Evolutionary conservation across 176 grass and related monocot species (phyloP), one percentile per base, ranked within the genome.

Genomic region (Musa troglodytarum): DNA sequence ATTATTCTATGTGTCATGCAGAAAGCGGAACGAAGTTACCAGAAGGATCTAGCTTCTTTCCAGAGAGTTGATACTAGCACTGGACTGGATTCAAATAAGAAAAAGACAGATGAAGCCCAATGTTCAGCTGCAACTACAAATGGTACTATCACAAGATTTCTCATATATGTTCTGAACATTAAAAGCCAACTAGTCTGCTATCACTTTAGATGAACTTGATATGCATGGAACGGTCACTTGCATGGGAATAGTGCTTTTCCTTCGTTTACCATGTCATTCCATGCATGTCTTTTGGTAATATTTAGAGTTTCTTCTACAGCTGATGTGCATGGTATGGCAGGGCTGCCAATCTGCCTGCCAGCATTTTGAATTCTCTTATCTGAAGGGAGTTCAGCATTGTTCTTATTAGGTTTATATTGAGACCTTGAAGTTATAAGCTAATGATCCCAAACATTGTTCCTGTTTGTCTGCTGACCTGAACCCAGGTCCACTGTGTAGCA

Each of bases 1-100:
- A 19, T 17, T 53, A 12, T 21, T 10, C 49, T 52, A 77, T 16
- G 20, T 52, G 3, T 52, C 4, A 22, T 78, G 50, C 78, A 99
- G 95, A 99, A 99, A 99, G 91, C 90, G 71, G 87, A 83, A 81
- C 86, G 84, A 53, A 94, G 95, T 56, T 99, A 99, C 79, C 86
- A 94, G 56, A 94, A 94, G 54, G 95, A 99, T 66, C 73, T 99
- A 58, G 65, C 81, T 16, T 71, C 81, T 65, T 87, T 87, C 11
- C 19, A 80, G 24, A 81, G 75, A 76, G 77, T 25, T 53, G 68
- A 17, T 17, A 12, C 76, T 28, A 73, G 53, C 62, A 71, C 74
- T 49, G 71, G 51, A 54, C 61, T 54, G 87, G 52, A 87, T 76
- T 84, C 82, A 80, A 89, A 10, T 26, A 78, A 88, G 72, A 77